Conservation (phyloP, 495 filamentous ascomycete species). For the Annulohypoxylon maeteangense region DNA sequence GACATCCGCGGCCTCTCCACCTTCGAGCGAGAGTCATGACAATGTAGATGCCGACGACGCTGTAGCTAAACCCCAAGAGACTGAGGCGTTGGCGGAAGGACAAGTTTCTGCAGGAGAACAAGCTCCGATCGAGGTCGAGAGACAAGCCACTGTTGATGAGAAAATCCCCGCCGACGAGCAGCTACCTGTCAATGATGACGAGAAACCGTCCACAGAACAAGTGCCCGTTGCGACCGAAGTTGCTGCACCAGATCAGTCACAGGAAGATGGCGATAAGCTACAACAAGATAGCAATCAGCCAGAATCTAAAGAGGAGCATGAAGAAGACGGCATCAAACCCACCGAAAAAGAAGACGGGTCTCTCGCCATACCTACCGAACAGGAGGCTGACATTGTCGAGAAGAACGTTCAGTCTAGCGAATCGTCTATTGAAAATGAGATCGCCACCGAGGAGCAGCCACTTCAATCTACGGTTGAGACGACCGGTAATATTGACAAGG, state of each 20-base stretch:
- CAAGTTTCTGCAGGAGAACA: background rate
- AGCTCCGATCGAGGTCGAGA: background rate
- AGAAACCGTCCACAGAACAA: background rate
- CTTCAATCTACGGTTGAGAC: background rate
- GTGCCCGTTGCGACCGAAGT: background rate
- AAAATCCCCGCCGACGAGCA: background rate
- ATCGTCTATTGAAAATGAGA: background rate
- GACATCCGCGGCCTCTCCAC: background rate
- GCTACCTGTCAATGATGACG: background rate
- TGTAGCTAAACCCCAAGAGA: background rate
- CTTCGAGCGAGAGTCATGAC: background rate
- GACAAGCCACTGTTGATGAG: background rate
- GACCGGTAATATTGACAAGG: background rate
- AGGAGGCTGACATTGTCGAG: background rate
- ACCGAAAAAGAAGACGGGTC: background rate
- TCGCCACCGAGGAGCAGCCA: background rate
- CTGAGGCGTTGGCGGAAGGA: background rate
- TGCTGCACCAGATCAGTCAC: background rate
- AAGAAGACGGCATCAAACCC: background rate
- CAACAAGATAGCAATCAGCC: background rate
- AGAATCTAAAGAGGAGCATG: background rate
- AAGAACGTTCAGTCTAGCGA: background rate
- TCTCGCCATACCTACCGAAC: background rate
- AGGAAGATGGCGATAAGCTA: background rate
- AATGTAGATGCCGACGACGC: background rate